Percentiles rank a stretch among this genome's conserved stretches.
phyloP scores from a whole-genome alignment of 352 stramenopile species.

The Globisporangium nunn region DNA sequence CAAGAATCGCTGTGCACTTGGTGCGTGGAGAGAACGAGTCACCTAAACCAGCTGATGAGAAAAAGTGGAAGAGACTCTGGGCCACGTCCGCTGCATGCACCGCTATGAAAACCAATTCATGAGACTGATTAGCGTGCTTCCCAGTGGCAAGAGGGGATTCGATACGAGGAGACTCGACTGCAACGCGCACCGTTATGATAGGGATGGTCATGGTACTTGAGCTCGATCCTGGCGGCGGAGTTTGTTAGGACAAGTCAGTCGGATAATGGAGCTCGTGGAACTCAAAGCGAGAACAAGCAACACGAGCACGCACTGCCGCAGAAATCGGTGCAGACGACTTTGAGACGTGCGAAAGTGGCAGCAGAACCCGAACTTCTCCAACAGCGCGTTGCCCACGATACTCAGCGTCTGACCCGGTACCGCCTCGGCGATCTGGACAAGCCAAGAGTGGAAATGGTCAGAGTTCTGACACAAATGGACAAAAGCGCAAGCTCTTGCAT shows the following conservation, averaged over 20 bases:
- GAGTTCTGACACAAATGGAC: too few relatives aligned
- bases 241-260: neutral
- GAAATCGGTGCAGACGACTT: constrained; percentile 39
- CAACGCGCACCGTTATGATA: constrained; percentile 73
- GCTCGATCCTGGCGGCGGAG: constrained; percentile 28
- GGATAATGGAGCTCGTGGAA: neutral
- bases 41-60: constrained; percentile 42
- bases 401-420: constrained; percentile 50
- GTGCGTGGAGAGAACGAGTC: constrained; percentile 47
- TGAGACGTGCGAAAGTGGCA: constrained; percentile 60
- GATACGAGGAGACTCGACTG: neutral
- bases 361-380: constrained; percentile 64
- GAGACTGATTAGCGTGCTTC: neutral
- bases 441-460: neutral
- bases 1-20: constrained; percentile 67
- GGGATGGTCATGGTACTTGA: constrained; percentile 60
- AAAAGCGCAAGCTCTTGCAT: neutral
- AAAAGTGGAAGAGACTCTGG: constrained; percentile 69
- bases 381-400: constrained; percentile 67
- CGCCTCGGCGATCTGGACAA: constrained; percentile 30
- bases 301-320: constrained; percentile 41
- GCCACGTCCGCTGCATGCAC: constrained; percentile 81
- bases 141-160: neutral
- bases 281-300: constrained; percentile 1
- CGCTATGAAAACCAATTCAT: constrained; percentile 17